Evolutionary conservation across 1,139 yeast species (phyloP), one percentile per base, ranked within the genome.

Genomic region (Yamadazyma buinensis): DNA sequence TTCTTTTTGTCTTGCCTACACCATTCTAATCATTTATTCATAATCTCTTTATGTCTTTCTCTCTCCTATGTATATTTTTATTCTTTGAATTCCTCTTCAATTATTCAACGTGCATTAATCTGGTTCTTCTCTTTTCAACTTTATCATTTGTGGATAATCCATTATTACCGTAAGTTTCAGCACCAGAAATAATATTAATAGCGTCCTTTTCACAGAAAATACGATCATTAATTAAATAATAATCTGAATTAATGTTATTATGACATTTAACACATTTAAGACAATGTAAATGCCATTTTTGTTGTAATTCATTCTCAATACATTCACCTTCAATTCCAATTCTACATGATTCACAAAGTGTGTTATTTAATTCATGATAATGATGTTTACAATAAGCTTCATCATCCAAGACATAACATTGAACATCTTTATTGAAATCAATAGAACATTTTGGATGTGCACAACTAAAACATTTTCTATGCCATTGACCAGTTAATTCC

Each of bases 401-500:
- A 56, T 92, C 95, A 30, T 79, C 67, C 29, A 77, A 68, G 3
- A 85, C 95, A 57, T 88, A 90, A 52, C 95, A 87, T 37, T 82
- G 84, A 12, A 77, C 75, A 12, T 73, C 67, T 48, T 77, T 80
- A 43, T 66, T 69, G 55, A 84, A 84, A 28, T 56, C 59, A 2
- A 71, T 52, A 5, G 59, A 58, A 61, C 96, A 87, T n/a, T 63
- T 54, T 2, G 47, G 47, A 37, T 58, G 55, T 15, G 70, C 59
- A 61, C 98, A 92, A 15, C 67, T 62, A 64, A 92, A 90, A 55
- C 98, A 92, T 12, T 69, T 62, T 33, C 95, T 71, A 55, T 92
- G 98, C 97, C 97, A 90, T 57, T 88, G 94, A 0, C 98, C 98
- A 1, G 90, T 75, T 28, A 92, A 64, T 48, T 84, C 90, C 15